phyloP scores from a whole-genome alignment of 306 rosid species.

The Crataegus laevigata region DNA sequence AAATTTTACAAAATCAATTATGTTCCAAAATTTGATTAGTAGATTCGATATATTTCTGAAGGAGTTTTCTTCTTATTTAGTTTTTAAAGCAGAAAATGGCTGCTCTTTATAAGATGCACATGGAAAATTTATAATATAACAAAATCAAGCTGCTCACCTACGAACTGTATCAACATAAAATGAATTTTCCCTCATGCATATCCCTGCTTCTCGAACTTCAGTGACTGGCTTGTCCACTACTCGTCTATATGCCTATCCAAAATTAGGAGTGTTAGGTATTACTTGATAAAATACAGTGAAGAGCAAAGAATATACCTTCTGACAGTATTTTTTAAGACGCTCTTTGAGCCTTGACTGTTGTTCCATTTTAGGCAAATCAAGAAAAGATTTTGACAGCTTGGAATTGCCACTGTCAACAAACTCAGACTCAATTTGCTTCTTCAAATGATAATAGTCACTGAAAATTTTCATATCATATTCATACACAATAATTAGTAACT shows the following conservation, averaged over 20 bases:
- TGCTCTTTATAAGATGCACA: neutral
- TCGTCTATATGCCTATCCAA: constrained; percentile 75
- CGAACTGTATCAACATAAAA: constrained; percentile 98
- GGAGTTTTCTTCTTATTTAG: neutral
- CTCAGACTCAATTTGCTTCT: constrained; percentile 94
- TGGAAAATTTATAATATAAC: neutral
- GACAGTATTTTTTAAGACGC: constrained; percentile 92
- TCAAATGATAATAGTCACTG: constrained; percentile 90
- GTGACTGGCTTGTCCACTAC: constrained; percentile 87
- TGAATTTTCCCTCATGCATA: constrained; percentile 98
- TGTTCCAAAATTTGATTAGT: neutral
- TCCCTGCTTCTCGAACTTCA: constrained; percentile 92
- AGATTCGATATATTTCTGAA: neutral
- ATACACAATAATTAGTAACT: constrained; percentile 21
- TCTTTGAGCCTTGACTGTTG: constrained; percentile 80
- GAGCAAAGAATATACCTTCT: constrained; percentile 53
- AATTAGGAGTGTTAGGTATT: constrained; percentile 27
- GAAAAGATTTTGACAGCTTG: constrained; percentile 63
- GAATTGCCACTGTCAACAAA: constrained; percentile 50
- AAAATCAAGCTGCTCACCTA: constrained; percentile 50
- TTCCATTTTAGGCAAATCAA: constrained; percentile 84
- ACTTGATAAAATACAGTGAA: constrained; percentile 15
- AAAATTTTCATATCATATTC: constrained; percentile 19
- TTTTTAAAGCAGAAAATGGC: neutral
- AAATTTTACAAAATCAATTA: neutral